These are phyloP conservation scores for Citrus mangshanensis DNA, from an alignment of 345 rosid genomes.

Conservation along the genomic window DNA sequence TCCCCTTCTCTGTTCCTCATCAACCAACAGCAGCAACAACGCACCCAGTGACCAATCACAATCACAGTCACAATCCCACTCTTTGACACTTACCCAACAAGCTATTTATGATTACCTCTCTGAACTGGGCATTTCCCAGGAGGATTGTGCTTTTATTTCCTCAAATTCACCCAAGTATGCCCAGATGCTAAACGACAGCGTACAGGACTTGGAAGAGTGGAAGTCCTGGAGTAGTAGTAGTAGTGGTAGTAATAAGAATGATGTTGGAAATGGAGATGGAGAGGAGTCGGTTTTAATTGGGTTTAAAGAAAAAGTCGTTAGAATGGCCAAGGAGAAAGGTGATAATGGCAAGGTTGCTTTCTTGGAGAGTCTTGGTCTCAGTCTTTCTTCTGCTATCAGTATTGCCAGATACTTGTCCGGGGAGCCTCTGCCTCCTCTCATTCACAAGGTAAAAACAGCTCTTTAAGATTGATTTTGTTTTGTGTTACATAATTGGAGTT, in stretches of 20 bases:
- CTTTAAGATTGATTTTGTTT: not conserved
- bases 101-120: slow-evolving; percentile 53
- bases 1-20: not conserved
- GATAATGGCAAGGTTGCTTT: slow-evolving; percentile 78
- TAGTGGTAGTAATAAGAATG: slow-evolving; percentile 5
- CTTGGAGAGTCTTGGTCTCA: slow-evolving; percentile 78
- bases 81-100: slow-evolving; percentile 37
- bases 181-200: slow-evolving; percentile 51
- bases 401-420: slow-evolving; percentile 65
- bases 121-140: slow-evolving; percentile 45
- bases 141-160: slow-evolving; percentile 49
- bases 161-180: slow-evolving; percentile 50
- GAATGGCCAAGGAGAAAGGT: slow-evolving; percentile 72
- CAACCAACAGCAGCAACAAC: not conserved
- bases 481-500: not conserved
- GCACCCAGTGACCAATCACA: slow-evolving; percentile 14
- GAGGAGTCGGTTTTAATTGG: slow-evolving; percentile 28
- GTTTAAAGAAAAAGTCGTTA: slow-evolving; percentile 66
- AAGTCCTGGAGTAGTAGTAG: slow-evolving; percentile 32
- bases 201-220: slow-evolving; percentile 78
- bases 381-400: slow-evolving; percentile 65
- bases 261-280: slow-evolving; percentile 17
- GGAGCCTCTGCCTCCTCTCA: slow-evolving; percentile 53
- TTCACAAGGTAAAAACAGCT: slow-evolving; percentile 41
- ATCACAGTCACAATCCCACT: slow-evolving; percentile 19